These are phyloP conservation scores for Xylariaceae sp. DNA, from an alignment of 2,329 filamentous ascomycete genomes.

Conservation along the genomic window DNA sequence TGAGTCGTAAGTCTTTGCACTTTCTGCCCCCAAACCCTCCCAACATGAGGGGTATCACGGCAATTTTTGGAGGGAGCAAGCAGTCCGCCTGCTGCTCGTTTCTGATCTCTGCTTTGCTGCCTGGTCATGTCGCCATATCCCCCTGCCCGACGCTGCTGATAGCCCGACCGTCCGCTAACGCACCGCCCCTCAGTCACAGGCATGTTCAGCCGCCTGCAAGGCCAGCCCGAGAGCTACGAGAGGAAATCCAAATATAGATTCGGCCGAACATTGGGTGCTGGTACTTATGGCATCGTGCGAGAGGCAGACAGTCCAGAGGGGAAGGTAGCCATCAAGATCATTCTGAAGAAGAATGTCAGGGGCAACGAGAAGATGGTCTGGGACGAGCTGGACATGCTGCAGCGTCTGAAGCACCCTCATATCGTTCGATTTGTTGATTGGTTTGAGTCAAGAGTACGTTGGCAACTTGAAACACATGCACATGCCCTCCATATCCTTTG, in stretches of 20 bases:
- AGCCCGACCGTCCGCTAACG: neutral
- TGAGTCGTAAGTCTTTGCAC: constrained; percentile 36
- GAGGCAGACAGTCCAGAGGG: constrained; percentile 82
- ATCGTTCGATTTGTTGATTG: constrained; percentile 98
- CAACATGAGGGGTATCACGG: too few relatives aligned
- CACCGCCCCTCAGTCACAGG: constrained; percentile 58
- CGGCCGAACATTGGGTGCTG: constrained; percentile 88
- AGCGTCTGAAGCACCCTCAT: constrained; percentile 85
- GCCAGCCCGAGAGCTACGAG: constrained; percentile 97
- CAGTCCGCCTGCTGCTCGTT: neutral
- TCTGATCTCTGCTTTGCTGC: neutral
- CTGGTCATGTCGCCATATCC: too few relatives aligned
- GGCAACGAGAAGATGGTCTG: constrained; percentile 99
- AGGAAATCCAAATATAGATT: constrained; percentile 96
- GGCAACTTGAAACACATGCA: neutral
- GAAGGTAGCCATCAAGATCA: constrained; percentile 96
- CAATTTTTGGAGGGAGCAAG: neutral
- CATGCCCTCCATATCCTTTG: neutral
- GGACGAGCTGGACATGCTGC: constrained; percentile 91
- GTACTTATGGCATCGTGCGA: constrained; percentile 96
- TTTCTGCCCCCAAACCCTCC: constrained; percentile 10
- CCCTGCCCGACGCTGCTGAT: neutral
- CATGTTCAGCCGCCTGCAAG: constrained; percentile 94
- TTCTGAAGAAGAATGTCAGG: constrained; percentile 98
- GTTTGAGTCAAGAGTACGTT: constrained; percentile 92